Percentiles rank a stretch among this genome's conserved stretches.
Evolutionary conservation across 345 rosid genomes (phyloP).

Genomic region (Corchorus olitorius): DNA sequence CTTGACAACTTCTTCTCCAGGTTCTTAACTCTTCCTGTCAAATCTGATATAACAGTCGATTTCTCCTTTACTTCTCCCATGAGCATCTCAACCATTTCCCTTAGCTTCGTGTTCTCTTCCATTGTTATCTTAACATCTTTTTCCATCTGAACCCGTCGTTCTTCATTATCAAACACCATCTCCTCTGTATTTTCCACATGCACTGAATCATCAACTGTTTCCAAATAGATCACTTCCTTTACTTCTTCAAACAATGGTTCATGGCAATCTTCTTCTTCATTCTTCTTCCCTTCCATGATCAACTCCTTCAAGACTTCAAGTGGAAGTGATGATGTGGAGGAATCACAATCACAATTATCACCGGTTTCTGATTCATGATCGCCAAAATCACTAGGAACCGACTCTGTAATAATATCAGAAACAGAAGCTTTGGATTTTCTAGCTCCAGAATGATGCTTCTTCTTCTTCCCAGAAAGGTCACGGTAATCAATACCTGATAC

Average conservation of each 20-base stretch:
- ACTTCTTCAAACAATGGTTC: not conserved
- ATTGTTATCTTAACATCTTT: conserved; percentile 30
- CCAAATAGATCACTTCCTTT: not conserved
- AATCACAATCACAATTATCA: conserved; percentile 19
- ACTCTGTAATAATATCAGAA: not conserved
- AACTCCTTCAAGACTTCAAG: conserved; percentile 45
- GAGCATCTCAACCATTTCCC: conserved; percentile 57
- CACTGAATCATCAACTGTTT: not conserved
- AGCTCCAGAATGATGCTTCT: not conserved
- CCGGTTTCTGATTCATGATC: conserved; percentile 36
- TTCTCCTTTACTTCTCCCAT: conserved; percentile 58
- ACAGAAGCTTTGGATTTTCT: conserved; percentile 14
- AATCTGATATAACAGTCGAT: conserved; percentile 44
- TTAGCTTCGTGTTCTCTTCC: conserved; percentile 54
- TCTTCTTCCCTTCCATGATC: conserved; percentile 33
- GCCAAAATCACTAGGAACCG: not conserved
- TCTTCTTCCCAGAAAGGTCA: conserved; percentile 40
- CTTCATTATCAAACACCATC: not conserved
- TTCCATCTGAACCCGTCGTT: not conserved
- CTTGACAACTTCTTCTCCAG: conserved; percentile 54
- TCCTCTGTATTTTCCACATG: not conserved
- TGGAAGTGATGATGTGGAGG: conserved; percentile 47
- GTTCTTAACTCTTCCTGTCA: conserved; percentile 53
- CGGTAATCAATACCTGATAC: conserved; percentile 52
- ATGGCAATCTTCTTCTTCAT: not conserved